Base-by-base conservation (phyloP, 176 grass and related monocot species). In the Aechmea fasciata region DNA sequence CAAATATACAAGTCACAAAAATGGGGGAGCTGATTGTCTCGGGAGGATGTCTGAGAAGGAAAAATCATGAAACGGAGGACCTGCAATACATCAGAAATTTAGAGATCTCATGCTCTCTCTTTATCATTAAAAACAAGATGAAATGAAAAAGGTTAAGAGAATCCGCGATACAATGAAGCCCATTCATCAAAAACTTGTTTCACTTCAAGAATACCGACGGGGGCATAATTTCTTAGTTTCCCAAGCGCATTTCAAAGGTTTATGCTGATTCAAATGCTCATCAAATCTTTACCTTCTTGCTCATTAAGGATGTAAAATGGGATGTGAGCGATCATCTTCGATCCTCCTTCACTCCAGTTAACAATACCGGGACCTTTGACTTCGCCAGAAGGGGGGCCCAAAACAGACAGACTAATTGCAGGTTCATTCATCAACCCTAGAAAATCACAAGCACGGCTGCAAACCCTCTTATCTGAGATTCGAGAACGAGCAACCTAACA, bases 371-470 rank as follows among this genome's bases (percentile, higher is more conserved):
- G 90, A 65, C 84, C 90, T 77, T 87, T 85, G 74, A 22, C 79
- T 81, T 78, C 63, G 28, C 64, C 74, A 73, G 75, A 75, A 75
- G 84, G 72, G 68, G 82, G 87, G n/a, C 90, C 90, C 48, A 99
- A 72, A 69, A 93, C 78, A 84, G 90, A 93, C 50, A 87, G 72
- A 73, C 84, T 85, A 65, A 99, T 79, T 55, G 87, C 95, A 48
- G 90, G 89, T 80, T 90, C 90, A 73, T 87, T 81, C 90, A 99
- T 86, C n/a, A 88, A 81, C 47, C 95, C 90, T 76, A 99, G 76
- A 84, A 84, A 99, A 75, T 99, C 87, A 73, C 94, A 90, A 24
- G 94, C 89, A 67, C 87, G 84, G 65, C 84, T 81, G 84, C 82
- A 88, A 47, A 93, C 90, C 77, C 89, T 85, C 79, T 82, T 90